Percentiles rank a stretch among this genome's conserved stretches.
Evolutionary conservation across 805 yeast species (phyloP).

Genomic region (Suhomyces sp.): DNA sequence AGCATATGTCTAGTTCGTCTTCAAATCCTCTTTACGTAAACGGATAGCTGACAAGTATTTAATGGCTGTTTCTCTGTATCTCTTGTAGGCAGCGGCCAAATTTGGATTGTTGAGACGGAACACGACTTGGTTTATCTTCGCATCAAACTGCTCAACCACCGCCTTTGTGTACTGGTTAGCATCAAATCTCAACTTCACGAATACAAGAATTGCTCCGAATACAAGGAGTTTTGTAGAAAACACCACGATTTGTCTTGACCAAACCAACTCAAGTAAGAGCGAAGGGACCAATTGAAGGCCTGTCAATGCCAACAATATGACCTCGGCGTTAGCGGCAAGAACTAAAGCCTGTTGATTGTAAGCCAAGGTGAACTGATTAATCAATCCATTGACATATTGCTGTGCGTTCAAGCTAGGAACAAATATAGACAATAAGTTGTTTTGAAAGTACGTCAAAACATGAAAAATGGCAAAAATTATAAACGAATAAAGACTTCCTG

Average conservation of each 20-base stretch:
- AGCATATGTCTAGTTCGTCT: constrained; percentile 3
- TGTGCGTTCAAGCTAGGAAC: constrained; percentile 33
- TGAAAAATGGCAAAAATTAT: constrained; percentile 38
- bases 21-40: constrained; percentile 16
- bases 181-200: constrained; percentile 36
- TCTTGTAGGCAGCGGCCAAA: constrained; percentile 16
- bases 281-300: constrained; percentile 25
- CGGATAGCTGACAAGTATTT: constrained; percentile 21
- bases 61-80: constrained; percentile 16
- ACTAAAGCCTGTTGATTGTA: constrained; percentile 36
- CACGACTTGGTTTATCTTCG: constrained; percentile 30
- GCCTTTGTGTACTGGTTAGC: constrained; percentile 30
- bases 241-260: constrained; percentile 20
- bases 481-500: constrained; percentile 39
- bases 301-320: constrained; percentile 23
- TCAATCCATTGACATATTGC: constrained; percentile 26
- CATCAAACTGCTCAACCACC: constrained; percentile 47
- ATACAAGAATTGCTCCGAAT: constrained; percentile 25
- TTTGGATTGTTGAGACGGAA: constrained; percentile 9
- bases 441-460: constrained; percentile 36
- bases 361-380: constrained; percentile 28
- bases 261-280: constrained; percentile 20
- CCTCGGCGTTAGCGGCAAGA: constrained; percentile 38
- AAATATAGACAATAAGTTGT: constrained; percentile 25
- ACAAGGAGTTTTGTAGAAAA: constrained; percentile 37